Base-by-base conservation (phyloP, 768 basidiomycete species). In the Pulveroboletus sp. region DNA sequence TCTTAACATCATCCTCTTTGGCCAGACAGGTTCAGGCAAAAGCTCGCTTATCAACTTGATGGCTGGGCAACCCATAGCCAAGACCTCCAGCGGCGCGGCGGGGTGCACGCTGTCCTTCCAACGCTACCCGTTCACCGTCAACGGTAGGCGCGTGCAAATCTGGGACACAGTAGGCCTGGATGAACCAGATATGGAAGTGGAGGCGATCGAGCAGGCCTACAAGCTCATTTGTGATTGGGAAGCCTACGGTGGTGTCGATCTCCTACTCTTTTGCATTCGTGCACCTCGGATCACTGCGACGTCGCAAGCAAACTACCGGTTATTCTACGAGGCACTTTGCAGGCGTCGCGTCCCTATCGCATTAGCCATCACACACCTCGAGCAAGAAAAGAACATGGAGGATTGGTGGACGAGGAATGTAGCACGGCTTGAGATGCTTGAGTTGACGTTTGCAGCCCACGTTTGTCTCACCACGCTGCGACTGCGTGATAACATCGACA, bases 191-290 rank as follows among this genome's bases (percentile, higher is more conserved):
- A 19, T 24, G 29, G 39, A 27, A 16, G 20, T n/a, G 8, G 9
- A 43, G 6, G 48, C 48, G 8, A 14, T 49, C 6, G 9, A 43
- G 12, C 35, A 49, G 20, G 40, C 42, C 8, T 32, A 25, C 11
- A 3, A 27, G 1, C 48, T 49, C 29, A 39, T 43, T 29, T 37
- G 12, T n/a, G 16, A 33, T 3, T 19, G 38, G 12, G 24, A 27
- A 6, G 11, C 13, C 7, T 14, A 6, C 17, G 21, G 36, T 31
- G 48, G 48, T 2, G 48, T 43, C 6, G 48, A 49, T 20, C 41
- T 49, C 11, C 48, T 43, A 11, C n/a, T 49, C 5, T 32, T 49
- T 14, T 49, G 48, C 42, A 36, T 33, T 45, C 43, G 43, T 11
- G 31, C 25, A 32, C 31, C 16, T 16, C 36, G 31, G 10, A 25